Conservation (phyloP, 352 stramenopile genomes). For the Phytophthora megakarya region DNA sequence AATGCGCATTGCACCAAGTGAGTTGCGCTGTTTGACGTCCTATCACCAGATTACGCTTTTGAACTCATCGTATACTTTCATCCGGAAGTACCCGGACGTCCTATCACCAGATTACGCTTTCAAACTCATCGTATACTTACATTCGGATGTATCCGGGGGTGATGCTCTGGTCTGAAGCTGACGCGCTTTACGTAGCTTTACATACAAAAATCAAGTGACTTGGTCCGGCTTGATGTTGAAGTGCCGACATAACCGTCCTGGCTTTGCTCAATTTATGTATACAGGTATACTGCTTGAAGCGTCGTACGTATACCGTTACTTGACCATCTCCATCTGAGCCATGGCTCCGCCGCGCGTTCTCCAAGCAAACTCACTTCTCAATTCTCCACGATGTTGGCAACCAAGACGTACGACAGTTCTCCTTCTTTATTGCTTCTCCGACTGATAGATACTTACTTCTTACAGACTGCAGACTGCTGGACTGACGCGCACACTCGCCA, state of each 20-base stretch:
- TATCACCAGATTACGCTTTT: slow-evolving; percentile 35
- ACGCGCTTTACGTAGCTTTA: neutral
- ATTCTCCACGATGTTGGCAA: slow-evolving; percentile 45
- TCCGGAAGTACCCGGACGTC: too few relatives aligned
- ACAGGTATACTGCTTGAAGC: neutral
- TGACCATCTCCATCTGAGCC: neutral
- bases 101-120: slow-evolving; percentile 36
- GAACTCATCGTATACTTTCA: neutral
- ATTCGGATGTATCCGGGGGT: slow-evolving; percentile 11
- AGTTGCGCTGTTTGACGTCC: slow-evolving; percentile 17
- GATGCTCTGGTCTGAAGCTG: slow-evolving; percentile 9
- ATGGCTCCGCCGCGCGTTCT: neutral
- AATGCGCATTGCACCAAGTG: slow-evolving; percentile 3
- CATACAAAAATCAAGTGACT: slow-evolving; percentile 19
- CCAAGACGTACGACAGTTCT: slow-evolving; percentile 34
- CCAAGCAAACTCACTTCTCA: slow-evolving; percentile 27
- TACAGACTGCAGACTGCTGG: slow-evolving; percentile 30
- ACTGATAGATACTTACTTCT: too few relatives aligned
- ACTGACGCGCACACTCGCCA: slow-evolving; percentile 19
- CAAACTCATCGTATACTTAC: neutral
- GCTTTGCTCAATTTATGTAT: too few relatives aligned
- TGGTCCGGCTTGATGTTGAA: slow-evolving; percentile 7
- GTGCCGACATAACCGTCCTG: slow-evolving; percentile 2
- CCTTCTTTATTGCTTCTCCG: neutral
- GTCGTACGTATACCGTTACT: slow-evolving; percentile 1